Evolutionary conservation across 257 asterid species (phyloP).

Genomic region (Linaria vulgaris): DNA sequence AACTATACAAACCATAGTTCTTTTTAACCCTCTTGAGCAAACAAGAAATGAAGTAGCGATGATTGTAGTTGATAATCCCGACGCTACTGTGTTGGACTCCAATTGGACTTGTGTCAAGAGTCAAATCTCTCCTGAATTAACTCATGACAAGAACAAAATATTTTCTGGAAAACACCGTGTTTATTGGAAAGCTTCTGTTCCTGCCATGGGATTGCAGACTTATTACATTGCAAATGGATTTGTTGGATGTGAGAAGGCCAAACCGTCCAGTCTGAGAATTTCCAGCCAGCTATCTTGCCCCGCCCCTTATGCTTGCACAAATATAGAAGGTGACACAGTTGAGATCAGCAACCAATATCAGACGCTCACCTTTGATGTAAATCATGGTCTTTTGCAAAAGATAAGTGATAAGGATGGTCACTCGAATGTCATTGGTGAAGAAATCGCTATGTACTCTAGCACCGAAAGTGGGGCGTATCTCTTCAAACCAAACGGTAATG

Average conservation of each 20-base stretch:
- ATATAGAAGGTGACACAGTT: constrained; percentile 56
- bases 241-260: constrained; percentile 97
- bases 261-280: constrained; percentile 63
- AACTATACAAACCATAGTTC: constrained; percentile 82
- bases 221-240: constrained; percentile 93
- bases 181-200: constrained; percentile 87
- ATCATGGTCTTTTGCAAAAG: constrained; percentile 70
- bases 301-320: constrained; percentile 61
- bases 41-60: constrained; percentile 79
- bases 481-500: constrained; percentile 87
- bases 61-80: constrained; percentile 85
- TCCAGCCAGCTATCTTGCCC: constrained; percentile 63
- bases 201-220: constrained; percentile 93
- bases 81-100: constrained; percentile 86
- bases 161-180: constrained; percentile 88
- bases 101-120: constrained; percentile 99
- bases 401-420: constrained; percentile 53
- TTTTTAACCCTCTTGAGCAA: constrained; percentile 86
- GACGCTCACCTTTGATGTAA: constrained; percentile 56
- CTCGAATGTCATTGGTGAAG: constrained; percentile 58
- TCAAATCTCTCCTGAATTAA: constrained; percentile 87
- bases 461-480: constrained; percentile 91
- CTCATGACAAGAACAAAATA: constrained; percentile 41
- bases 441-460: constrained; percentile 78
- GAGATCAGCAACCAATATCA: constrained; percentile 63